These are phyloP conservation scores for Naematelia encephala DNA, from an alignment of 768 basidiomycete genomes.

Conservation along the genomic window DNA sequence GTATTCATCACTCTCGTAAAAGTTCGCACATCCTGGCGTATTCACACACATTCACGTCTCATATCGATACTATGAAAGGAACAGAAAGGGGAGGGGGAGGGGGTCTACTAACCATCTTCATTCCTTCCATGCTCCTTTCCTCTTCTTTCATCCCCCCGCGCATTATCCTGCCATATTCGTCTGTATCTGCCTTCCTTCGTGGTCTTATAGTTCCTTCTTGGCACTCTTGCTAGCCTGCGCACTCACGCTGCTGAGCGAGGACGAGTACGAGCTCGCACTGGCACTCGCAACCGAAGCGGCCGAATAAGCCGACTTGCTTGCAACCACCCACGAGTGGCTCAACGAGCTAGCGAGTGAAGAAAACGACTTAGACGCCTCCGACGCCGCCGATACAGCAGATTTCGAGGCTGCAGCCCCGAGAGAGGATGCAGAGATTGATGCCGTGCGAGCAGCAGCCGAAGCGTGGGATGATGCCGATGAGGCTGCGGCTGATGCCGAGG, in stretches of 20 bases:
- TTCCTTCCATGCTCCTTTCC: background rate
- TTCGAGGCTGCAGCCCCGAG: conserved; percentile 33
- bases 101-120: background rate
- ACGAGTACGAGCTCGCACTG: conserved; percentile 37
- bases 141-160: background rate
- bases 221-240: conserved; percentile 43
- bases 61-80: background rate
- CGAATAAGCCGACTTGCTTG: conserved; percentile 36
- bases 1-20: conserved; percentile 6
- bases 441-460: conserved; percentile 39
- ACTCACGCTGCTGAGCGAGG: conserved; percentile 39
- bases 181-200: background rate
- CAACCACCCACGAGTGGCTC: conserved; percentile 29
- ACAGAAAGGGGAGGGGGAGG: background rate
- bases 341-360: conserved; percentile 35
- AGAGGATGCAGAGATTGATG: conserved; percentile 42
- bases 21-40: background rate
- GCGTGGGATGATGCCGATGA: conserved; percentile 43
- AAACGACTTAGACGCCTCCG: conserved; percentile 31
- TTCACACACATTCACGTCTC: background rate
- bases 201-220: conserved; percentile 49
- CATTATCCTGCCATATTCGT: background rate
- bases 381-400: conserved; percentile 39
- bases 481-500: conserved; percentile 46
- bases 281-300: conserved; percentile 23